These are phyloP conservation scores for Plectosphaerella sp. DNA, from an alignment of 2,329 filamentous ascomycete genomes.

Conservation along the genomic window DNA sequence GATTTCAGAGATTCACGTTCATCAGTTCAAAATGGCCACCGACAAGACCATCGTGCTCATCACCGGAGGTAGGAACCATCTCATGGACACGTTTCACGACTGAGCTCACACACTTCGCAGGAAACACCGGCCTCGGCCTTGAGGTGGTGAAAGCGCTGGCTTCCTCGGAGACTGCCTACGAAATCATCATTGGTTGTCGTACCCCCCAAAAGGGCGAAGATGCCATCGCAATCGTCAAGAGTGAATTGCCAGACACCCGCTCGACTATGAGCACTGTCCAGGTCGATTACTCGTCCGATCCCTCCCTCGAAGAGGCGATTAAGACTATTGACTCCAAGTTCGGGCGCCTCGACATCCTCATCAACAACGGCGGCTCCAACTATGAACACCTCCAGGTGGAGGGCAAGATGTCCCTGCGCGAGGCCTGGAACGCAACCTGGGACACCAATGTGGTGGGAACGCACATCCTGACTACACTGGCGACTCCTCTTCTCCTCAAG, in stretches of 20 bases:
- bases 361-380: constrained; percentile 2
- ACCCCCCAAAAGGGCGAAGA: constrained; percentile 15
- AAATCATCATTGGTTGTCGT: constrained; percentile 20
- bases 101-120: not conserved
- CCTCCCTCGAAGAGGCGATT: constrained; percentile 13
- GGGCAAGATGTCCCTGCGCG: constrained; percentile 22
- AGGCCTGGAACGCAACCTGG: constrained; percentile 39
- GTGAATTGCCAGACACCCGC: not conserved
- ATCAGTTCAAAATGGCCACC: not conserved
- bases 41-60: not conserved
- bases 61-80: not conserved
- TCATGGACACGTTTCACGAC: not conserved
- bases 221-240: constrained; percentile 5
- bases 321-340: not conserved
- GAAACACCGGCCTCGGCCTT: constrained; percentile 21
- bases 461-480: constrained; percentile 27
- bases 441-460: constrained; percentile 46
- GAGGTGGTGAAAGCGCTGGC: constrained; percentile 17
- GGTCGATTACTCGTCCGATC: constrained; percentile 12
- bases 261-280: constrained; percentile 8
- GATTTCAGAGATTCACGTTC: not conserved
- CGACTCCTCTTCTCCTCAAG: constrained; percentile 36
- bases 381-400: constrained; percentile 4
- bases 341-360: constrained; percentile 2
- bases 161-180: constrained; percentile 12